Percentiles rank a stretch among this genome's conserved stretches.
Evolutionary conservation across 176 grass and related monocot species (phyloP).

Genomic region (Eragrostis curvula): DNA sequence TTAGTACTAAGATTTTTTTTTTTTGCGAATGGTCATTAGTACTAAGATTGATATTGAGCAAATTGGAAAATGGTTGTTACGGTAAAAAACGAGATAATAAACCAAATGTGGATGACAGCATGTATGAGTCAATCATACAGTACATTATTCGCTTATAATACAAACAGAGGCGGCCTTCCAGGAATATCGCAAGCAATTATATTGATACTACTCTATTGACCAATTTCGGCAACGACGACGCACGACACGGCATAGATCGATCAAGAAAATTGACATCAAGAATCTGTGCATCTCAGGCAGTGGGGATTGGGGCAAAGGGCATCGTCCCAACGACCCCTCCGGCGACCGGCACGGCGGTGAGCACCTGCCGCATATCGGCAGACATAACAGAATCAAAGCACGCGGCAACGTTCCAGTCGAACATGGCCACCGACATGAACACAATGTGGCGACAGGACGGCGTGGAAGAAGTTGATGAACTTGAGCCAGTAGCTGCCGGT

Average conservation of each 20-base stretch:
- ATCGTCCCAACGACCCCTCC: constrained; percentile 34
- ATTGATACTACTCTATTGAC: neutral
- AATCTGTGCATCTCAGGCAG: neutral
- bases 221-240: neutral
- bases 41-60: too few species aligned
- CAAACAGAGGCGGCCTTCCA: neutral
- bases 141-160: too few species aligned
- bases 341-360: constrained; percentile 36
- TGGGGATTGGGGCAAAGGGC: constrained; percentile 19
- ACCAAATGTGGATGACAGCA: too few species aligned
- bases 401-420: constrained; percentile 37
- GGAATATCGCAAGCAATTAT: neutral
- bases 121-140: neutral
- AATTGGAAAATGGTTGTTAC: too few species aligned
- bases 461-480: constrained; percentile 56
- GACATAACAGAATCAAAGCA: constrained; percentile 52
- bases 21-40: too few species aligned
- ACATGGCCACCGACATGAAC: constrained; percentile 52
- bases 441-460: constrained; percentile 35
- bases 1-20: too few species aligned
- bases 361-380: constrained; percentile 37
- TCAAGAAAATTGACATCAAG: neutral
- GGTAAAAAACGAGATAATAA: too few species aligned
- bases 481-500: constrained; percentile 11
- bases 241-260: neutral